Evolutionary conservation across 768 basidiomycete species (phyloP).

Genomic region (Sporobolomyces pararoseus): DNA sequence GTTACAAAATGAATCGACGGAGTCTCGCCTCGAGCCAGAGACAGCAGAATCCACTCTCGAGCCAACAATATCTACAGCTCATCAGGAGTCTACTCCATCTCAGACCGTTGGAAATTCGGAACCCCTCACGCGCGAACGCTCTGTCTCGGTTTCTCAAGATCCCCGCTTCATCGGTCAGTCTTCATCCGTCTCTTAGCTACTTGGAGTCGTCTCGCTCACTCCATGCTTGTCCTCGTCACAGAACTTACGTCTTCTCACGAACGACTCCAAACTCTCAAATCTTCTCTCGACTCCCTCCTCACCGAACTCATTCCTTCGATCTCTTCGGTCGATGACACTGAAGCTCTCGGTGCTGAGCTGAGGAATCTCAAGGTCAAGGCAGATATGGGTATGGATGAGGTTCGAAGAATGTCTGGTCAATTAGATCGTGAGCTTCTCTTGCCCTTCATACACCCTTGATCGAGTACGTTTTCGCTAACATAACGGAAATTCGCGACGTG

Average conservation of each 20-base stretch:
- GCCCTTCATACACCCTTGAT: neutral
- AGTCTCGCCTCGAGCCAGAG: too few relatives aligned
- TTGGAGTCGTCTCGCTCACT: neutral
- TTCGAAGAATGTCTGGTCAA: slow-evolving; percentile 67
- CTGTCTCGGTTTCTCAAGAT: neutral
- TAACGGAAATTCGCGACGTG: neutral
- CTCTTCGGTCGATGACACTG: slow-evolving; percentile 61
- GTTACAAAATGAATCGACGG: too few relatives aligned
- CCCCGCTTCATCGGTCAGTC: slow-evolving; percentile 1
- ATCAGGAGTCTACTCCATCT: too few relatives aligned
- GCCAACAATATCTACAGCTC: too few relatives aligned
- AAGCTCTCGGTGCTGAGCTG: slow-evolving; percentile 70
- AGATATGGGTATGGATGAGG: slow-evolving; percentile 57
- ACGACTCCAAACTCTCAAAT: slow-evolving; percentile 67
- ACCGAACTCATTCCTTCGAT: slow-evolving; percentile 65
- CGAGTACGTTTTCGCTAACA: neutral
- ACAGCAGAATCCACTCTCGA: too few relatives aligned
- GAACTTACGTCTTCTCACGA: slow-evolving; percentile 70
- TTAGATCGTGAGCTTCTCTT: slow-evolving; percentile 60
- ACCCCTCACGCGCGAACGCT: neutral
- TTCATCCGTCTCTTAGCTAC: neutral
- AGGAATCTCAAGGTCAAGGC: slow-evolving; percentile 62
- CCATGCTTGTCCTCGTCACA: slow-evolving; percentile 47
- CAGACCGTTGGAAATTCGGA: too few relatives aligned
- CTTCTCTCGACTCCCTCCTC: slow-evolving; percentile 65